Evolutionary conservation across 2,329 filamentous ascomycete genomes (phyloP).

Genomic region (Claviceps cyperi): DNA sequence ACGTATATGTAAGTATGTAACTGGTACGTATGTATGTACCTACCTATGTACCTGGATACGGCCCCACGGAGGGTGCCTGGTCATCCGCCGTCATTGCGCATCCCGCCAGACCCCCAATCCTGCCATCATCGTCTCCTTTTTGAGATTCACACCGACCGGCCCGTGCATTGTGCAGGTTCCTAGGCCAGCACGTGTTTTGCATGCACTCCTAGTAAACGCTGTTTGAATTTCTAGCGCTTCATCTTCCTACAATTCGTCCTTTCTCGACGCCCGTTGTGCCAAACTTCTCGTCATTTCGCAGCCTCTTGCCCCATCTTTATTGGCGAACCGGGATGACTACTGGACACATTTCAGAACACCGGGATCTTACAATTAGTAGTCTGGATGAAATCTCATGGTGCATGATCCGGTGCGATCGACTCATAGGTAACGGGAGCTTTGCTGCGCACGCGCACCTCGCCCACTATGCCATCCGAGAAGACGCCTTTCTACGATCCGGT

Average conservation of each 20-base stretch:
- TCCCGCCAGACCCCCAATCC: background rate
- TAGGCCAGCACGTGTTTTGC: background rate
- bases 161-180: background rate
- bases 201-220: too few relatives aligned
- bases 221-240: background rate
- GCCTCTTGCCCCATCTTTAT: background rate
- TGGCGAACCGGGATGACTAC: background rate
- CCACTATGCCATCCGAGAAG: constrained; percentile 24
- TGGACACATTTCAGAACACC: background rate
- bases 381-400: too few relatives aligned
- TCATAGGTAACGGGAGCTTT: background rate
- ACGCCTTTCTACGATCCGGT: constrained; percentile 28
- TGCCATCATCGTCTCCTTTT: background rate
- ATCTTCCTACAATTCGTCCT: background rate
- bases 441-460: background rate
- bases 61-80: background rate
- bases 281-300: background rate
- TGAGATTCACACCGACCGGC: background rate
- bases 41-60: background rate
- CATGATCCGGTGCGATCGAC: background rate
- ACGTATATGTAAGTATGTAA: too few relatives aligned
- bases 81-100: background rate
- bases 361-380: background rate
- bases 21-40: too few relatives aligned
- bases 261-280: background rate